These are phyloP conservation scores for Corylus avellana DNA, from an alignment of 306 rosid species.

Conservation along the genomic window DNA sequence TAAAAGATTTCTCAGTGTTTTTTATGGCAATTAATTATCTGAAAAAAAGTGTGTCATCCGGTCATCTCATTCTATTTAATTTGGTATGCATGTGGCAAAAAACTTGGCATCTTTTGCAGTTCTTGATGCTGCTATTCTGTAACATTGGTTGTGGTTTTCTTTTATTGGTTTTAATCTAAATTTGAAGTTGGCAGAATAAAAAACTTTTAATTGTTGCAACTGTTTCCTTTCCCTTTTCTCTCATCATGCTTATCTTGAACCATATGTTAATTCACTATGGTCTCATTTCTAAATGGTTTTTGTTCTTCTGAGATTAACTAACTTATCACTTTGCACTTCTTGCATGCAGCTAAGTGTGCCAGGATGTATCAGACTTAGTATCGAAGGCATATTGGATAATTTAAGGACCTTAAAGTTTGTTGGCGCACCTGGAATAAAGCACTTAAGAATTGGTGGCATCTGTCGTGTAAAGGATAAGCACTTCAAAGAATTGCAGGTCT, in stretches of 20 bases:
- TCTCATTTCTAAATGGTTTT: background rate
- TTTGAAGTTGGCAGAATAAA: background rate
- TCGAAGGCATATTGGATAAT: slow-evolving; percentile 42
- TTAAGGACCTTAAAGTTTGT: slow-evolving; percentile 43
- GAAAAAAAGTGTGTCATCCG: background rate
- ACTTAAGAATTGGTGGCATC: slow-evolving; percentile 46
- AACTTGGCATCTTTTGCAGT: slow-evolving; percentile 10
- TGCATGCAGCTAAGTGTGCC: slow-evolving; percentile 48
- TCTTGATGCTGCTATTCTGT: slow-evolving; percentile 11
- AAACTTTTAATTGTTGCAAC: slow-evolving; percentile 1
- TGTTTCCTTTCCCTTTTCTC: background rate
- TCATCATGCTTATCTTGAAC: slow-evolving; percentile 4
- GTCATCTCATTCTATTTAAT: background rate
- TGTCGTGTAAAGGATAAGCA: slow-evolving; percentile 39
- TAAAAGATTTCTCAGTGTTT: background rate
- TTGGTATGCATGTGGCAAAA: slow-evolving; percentile 6
- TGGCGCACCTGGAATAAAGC: slow-evolving; percentile 47
- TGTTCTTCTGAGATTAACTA: background rate
- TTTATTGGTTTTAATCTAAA: background rate
- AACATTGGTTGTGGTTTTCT: background rate
- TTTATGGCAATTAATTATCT: background rate
- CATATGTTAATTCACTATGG: slow-evolving; percentile 11
- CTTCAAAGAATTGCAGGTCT: slow-evolving; percentile 48
- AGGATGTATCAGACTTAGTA: slow-evolving; percentile 46
- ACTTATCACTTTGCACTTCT: slow-evolving; percentile 20